Conservation (phyloP, 108 stramenopile species). For the Schizochytrium sp. region DNA sequence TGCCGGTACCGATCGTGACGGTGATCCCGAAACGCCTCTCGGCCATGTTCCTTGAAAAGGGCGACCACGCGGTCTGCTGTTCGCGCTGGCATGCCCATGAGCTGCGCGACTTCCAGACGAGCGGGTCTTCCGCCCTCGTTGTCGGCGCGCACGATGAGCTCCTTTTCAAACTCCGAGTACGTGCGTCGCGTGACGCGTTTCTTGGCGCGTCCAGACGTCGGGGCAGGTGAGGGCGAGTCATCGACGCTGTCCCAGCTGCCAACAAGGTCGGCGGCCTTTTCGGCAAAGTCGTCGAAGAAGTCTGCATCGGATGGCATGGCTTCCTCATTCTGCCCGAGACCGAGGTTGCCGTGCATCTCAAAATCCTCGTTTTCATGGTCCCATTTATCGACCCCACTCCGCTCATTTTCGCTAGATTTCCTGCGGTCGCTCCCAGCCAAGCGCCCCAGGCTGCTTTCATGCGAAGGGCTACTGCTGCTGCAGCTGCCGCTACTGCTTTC, state of each 20-base stretch:
- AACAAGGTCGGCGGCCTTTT: neutral
- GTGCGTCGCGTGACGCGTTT: neutral
- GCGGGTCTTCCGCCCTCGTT: neutral
- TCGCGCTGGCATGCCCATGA: neutral
- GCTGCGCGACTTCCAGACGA: neutral
- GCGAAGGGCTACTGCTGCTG: too few relatives aligned
- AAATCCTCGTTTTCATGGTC: too few relatives aligned
- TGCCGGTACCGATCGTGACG: neutral
- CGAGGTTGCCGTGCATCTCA: too few relatives aligned
- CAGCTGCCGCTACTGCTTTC: neutral
- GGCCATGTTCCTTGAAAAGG: neutral
- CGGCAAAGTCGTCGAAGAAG: neutral
- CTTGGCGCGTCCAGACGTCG: neutral
- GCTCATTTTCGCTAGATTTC: too few relatives aligned
- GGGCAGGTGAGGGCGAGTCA: neutral
- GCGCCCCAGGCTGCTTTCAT: too few relatives aligned
- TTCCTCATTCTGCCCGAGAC: too few relatives aligned
- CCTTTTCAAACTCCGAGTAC: neutral
- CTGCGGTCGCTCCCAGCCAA: too few relatives aligned
- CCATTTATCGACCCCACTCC: too few relatives aligned
- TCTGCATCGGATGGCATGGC: neutral
- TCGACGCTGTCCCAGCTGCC: neutral
- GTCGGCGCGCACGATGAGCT: slow-evolving; percentile 7
- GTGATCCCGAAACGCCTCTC: neutral
- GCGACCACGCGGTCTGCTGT: neutral